Conservation (phyloP, 306 rosid species). For the Quercus parvula region DNA sequence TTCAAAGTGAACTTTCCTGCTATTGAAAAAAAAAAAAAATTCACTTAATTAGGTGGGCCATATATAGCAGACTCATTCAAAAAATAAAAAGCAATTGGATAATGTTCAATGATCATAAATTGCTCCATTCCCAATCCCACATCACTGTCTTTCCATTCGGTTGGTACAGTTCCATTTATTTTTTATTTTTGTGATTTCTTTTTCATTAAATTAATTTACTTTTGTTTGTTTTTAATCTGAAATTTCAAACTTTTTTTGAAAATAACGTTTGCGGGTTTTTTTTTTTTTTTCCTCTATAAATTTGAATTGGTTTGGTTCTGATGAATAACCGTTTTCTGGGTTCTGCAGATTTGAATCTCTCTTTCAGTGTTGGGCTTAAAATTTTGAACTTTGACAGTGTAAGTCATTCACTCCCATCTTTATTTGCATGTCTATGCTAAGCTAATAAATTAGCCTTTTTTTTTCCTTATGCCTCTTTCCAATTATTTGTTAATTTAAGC, state of each 20-base stretch:
- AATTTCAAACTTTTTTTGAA: conserved; percentile 12
- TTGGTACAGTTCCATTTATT: conserved; percentile 6
- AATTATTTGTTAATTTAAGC: background rate
- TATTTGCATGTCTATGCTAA: conserved; percentile 13
- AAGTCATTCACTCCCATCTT: conserved; percentile 14
- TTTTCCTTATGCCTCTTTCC: background rate
- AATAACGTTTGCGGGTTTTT: conserved; percentile 15
- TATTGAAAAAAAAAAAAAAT: background rate
- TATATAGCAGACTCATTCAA: background rate
- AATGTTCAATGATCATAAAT: conserved; percentile 39
- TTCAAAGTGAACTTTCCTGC: background rate
- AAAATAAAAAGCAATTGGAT: conserved; percentile 34
- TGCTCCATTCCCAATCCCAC: conserved; percentile 22
- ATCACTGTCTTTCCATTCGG: conserved; percentile 26
- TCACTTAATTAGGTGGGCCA: conserved; percentile 30
- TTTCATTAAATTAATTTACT: background rate
- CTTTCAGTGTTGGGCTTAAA: conserved; percentile 1
- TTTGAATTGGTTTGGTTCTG: conserved; percentile 9
- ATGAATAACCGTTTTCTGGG: conserved; percentile 23
- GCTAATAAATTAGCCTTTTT: background rate
- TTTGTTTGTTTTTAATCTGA: background rate
- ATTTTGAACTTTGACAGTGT: background rate
- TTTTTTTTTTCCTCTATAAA: conserved; percentile 18
- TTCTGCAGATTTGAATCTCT: conserved; percentile 26
- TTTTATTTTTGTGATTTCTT: background rate